phyloP scores from a whole-genome alignment of 805 yeast species.

The Teunomyces cretensis region DNA sequence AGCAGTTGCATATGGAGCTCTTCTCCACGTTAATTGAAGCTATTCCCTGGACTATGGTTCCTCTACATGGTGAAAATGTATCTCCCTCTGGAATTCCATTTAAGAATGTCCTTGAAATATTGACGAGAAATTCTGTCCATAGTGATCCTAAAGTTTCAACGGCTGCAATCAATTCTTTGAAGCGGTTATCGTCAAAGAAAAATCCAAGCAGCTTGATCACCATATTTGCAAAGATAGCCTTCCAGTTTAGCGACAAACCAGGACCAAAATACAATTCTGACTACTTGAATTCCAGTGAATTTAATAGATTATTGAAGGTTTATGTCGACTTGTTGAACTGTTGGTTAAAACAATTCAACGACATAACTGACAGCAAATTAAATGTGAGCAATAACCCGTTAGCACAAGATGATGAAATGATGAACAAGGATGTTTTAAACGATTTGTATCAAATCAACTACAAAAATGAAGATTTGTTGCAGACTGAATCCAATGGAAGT shows the following conservation, averaged over 20 bases:
- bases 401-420: conserved; percentile 34
- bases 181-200: conserved; percentile 61
- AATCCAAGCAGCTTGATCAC: conserved; percentile 72
- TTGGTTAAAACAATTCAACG: conserved; percentile 72
- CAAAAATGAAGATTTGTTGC: conserved; percentile 33
- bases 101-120: conserved; percentile 66
- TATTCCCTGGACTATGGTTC: conserved; percentile 61
- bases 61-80: conserved; percentile 36
- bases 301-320: conserved; percentile 57
- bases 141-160: conserved; percentile 57
- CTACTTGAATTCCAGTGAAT: conserved; percentile 60
- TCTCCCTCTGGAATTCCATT: conserved; percentile 49
- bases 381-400: conserved; percentile 28
- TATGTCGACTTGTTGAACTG: conserved; percentile 78
- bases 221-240: conserved; percentile 75
- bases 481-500: not conserved
- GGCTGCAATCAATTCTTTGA: conserved; percentile 64
- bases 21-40: conserved; percentile 70
- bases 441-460: conserved; percentile 47
- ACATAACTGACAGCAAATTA: conserved; percentile 16
- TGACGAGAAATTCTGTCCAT: conserved; percentile 77
- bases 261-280: conserved; percentile 53
- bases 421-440: conserved; percentile 39
- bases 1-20: conserved; percentile 51
- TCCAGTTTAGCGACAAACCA: conserved; percentile 75